Base-by-base conservation (phyloP, 345 rosid species). In the Brassica cretica region DNA sequence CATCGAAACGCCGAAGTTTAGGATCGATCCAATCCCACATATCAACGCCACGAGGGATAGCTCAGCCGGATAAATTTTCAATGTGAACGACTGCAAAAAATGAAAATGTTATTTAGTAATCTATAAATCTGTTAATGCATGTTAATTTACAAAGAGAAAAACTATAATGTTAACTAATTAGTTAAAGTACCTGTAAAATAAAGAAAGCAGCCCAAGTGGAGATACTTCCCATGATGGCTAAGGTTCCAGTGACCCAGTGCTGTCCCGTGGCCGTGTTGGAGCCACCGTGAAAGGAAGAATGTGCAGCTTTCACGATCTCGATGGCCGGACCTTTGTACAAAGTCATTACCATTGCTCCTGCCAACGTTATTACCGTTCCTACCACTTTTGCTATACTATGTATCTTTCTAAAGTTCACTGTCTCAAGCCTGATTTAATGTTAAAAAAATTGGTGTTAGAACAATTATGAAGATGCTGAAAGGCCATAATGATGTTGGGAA, bases 331-430 rank as follows among this genome's bases (percentile, higher is more conserved):
- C 98, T 84, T 88, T 92, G 88, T 88, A 89, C 39, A 94, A 74
- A 4, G 98, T 94, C 98, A 94, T 94, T 8, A 89, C 87, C 98
- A 90, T 90, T n/a, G 98, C 97, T 72, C 98, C 98, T 6, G 70
- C 71, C 0, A 92, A 90, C 0, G 97, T 92, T 21, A 94, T 78
- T 2, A 39, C 79, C 3, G 98, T 94, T 71, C 98, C 98, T 0
- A 86, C 37, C 6, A 90, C 84, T 83, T 94, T 94, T 5, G 97
- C 96, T 29, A 88, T 11, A 84, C 97, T 88, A 9, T 75, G 91
- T 4, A 87, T n/a, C 80, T 84, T 88, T 84, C 79, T 90, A 39
- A 85, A 24, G 75, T 90, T 84, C 5, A 94, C 85, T 12, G 64
- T 88, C 83, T 94, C 98, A 56, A 94, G 74, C 88, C 98, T 93